These are phyloP conservation scores for Chytriomyces sp. DNA, from an alignment of 192 early-diverging fungal species.

Conservation along the genomic window DNA sequence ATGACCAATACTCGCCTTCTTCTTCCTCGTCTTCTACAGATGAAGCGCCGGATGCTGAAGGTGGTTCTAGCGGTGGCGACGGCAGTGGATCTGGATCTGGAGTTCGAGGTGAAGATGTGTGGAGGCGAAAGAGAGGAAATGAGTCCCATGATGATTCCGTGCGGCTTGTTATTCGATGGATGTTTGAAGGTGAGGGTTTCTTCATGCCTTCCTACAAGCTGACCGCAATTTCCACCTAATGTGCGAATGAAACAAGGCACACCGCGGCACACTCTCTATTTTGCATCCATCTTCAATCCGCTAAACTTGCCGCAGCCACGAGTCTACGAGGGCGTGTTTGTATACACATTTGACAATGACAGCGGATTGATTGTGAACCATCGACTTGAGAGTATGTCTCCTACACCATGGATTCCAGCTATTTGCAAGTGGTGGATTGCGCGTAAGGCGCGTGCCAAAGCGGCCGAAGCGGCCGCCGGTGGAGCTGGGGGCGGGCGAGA, in stretches of 20 bases:
- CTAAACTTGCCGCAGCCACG: slow-evolving; percentile 25
- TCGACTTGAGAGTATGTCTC: slow-evolving; percentile 38
- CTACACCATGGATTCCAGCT: slow-evolving; percentile 33
- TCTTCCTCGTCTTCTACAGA: neutral
- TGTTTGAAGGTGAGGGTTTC: slow-evolving; percentile 39
- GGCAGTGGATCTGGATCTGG: neutral
- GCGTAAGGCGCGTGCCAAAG: neutral
- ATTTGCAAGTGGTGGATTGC: slow-evolving; percentile 33
- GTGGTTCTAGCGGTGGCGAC: neutral
- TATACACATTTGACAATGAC: slow-evolving; percentile 39
- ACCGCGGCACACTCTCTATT: slow-evolving; percentile 29
- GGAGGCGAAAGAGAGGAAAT: neutral
- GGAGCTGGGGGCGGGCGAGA: neutral
- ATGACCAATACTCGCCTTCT: slow-evolving; percentile 17
- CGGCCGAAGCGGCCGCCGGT: neutral
- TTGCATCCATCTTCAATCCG: slow-evolving; percentile 7
- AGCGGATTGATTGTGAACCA: slow-evolving; percentile 37
- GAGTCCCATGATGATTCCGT: slow-evolving; percentile 1
- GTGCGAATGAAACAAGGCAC: slow-evolving; percentile 19
- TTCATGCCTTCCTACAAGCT: too few species aligned
- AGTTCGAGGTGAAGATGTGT: neutral
- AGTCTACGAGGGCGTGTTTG: slow-evolving; percentile 48
- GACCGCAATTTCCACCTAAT: neutral
- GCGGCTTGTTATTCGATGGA: slow-evolving; percentile 40
- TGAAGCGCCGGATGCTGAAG: neutral